Evolutionary conservation across 164 flowering plant genomes (phyloP).

Genomic region (Stephania japonica): DNA sequence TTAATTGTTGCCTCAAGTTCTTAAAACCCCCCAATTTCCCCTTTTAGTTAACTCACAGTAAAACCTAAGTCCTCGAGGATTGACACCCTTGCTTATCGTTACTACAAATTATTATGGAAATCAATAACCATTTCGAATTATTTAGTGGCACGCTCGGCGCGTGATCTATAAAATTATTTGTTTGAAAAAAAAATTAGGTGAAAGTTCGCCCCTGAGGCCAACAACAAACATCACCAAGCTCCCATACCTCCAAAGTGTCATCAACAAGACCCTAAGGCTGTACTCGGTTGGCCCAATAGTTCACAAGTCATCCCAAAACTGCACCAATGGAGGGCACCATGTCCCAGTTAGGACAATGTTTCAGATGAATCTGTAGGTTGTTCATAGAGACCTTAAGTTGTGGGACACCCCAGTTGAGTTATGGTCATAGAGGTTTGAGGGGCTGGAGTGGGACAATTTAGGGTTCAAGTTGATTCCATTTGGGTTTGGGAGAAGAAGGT

Average conservation of each 20-base stretch:
- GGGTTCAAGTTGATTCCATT: slow-evolving; percentile 20
- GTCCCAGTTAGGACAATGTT: slow-evolving; percentile 25
- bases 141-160: too few species aligned
- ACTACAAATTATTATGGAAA: too few species aligned
- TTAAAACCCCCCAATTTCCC: too few species aligned
- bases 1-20: too few species aligned
- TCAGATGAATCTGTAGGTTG: slow-evolving; percentile 25
- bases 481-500: slow-evolving; percentile 19
- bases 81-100: too few species aligned
- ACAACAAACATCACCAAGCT: slow-evolving; percentile 16
- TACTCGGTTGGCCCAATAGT: slow-evolving; percentile 19
- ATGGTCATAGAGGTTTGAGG: slow-evolving; percentile 26
- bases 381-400: slow-evolving; percentile 26
- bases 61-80: too few species aligned
- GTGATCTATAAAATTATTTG: too few species aligned
- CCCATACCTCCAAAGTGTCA: slow-evolving; percentile 20
- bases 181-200: too few species aligned
- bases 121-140: too few species aligned
- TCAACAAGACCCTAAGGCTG: slow-evolving; percentile 26
- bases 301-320: slow-evolving; percentile 16
- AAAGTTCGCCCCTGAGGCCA: too few species aligned
- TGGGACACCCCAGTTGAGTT: slow-evolving; percentile 27
- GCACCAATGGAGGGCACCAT: slow-evolving; percentile 21
- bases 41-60: too few species aligned
- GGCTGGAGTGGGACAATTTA: slow-evolving; percentile 6